Conservation (phyloP, 1,139 yeast species). For the Yamadazyma trypodendri region DNA sequence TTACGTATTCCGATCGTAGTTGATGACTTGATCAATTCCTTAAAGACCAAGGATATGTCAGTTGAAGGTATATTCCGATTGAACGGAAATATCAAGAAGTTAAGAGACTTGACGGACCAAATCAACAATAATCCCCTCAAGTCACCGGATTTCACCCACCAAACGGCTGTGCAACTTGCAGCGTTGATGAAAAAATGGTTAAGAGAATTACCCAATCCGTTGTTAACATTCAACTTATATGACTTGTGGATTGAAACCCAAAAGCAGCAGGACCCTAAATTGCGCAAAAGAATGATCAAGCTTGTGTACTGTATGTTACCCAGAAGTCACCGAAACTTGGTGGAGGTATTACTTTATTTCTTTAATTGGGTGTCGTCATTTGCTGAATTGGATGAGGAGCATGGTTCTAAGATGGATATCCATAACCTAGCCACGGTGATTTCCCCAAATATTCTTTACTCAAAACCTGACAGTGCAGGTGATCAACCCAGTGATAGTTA, state of each 20-base stretch:
- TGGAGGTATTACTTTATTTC: conserved; percentile 84
- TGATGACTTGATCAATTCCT: conserved; percentile 81
- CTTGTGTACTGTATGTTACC: conserved; percentile 81
- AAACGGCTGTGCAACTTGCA: conserved; percentile 89
- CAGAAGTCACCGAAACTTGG: conserved; percentile 73
- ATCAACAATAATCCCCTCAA: conserved; percentile 74
- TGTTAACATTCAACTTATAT: conserved; percentile 74
- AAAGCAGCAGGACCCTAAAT: conserved; percentile 45
- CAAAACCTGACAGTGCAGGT: conserved; percentile 22
- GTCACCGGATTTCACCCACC: conserved; percentile 71
- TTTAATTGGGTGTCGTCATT: conserved; percentile 96
- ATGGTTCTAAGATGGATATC: conserved; percentile 95
- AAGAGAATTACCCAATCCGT: conserved; percentile 90
- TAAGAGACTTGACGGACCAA: conserved; percentile 70
- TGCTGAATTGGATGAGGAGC: conserved; percentile 81
- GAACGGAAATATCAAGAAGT: conserved; percentile 88
- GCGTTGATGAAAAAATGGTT: conserved; percentile 90
- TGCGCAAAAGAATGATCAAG: conserved; percentile 60
- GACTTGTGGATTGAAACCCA: conserved; percentile 83
- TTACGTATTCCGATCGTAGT: conserved; percentile 81
- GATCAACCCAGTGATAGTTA: conserved; percentile 64
- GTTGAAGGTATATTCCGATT: conserved; percentile 96
- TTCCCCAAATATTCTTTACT: conserved; percentile 83
- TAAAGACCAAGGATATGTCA: conserved; percentile 91
- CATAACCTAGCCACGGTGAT: conserved; percentile 94